Conservation (phyloP, 306 rosid genomes). For the Vicia faba region DNA sequence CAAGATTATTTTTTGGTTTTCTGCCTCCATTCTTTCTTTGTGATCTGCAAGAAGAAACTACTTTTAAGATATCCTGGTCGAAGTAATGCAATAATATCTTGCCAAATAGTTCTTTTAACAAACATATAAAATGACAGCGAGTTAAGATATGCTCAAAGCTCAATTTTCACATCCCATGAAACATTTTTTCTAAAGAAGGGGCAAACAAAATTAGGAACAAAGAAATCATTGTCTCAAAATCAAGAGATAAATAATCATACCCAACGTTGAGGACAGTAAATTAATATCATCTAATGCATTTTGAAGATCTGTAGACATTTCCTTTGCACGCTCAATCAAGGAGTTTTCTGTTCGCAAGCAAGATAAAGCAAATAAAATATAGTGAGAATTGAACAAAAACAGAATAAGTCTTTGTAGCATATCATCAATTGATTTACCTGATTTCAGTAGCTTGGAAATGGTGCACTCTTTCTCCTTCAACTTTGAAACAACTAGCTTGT, state of each 20-base stretch:
- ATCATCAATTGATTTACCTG: constrained; percentile 54
- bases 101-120: not conserved
- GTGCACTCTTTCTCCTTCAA: constrained; percentile 74
- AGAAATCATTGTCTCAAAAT: constrained; percentile 5
- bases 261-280: constrained; percentile 64
- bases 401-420: not conserved
- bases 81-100: not conserved
- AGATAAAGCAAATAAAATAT: constrained; percentile 27
- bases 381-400: constrained; percentile 27
- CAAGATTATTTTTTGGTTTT: constrained; percentile 61
- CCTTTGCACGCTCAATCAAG: constrained; percentile 76
- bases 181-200: constrained; percentile 17
- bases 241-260: constrained; percentile 45
- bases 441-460: constrained; percentile 67
- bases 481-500: constrained; percentile 53
- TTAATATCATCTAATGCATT: constrained; percentile 69
- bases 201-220: constrained; percentile 1
- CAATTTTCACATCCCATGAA: constrained; percentile 18
- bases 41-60: constrained; percentile 50
- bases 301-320: constrained; percentile 67
- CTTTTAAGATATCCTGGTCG: not conserved
- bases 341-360: constrained; percentile 59
- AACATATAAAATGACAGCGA: not conserved
- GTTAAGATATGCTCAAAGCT: constrained; percentile 6
- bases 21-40: constrained; percentile 73